Percentiles rank a stretch among this genome's conserved stretches.
phyloP scores from a whole-genome alignment of 2,329 filamentous ascomycete genomes.

The Fusarium brachygibbosum region DNA sequence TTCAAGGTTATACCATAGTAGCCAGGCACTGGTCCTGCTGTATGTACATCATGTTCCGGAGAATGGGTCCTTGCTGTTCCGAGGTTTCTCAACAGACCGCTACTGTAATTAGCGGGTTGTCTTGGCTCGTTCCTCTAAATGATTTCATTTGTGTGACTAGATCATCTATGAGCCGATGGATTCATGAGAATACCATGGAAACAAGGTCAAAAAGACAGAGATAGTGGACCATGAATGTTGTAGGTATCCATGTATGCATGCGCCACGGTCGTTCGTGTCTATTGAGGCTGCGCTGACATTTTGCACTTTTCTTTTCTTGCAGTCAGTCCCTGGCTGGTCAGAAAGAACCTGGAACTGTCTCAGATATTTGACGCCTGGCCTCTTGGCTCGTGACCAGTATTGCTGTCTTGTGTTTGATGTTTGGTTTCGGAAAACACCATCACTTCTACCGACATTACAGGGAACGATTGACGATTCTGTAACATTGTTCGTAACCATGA shows the following conservation, averaged over 20 bases:
- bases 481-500: conserved; percentile 19
- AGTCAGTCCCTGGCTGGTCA: not conserved
- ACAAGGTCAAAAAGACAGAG: conserved; percentile 17
- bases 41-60: conserved; percentile 28
- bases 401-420: conserved; percentile 16
- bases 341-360: conserved; percentile 24
- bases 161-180: conserved; percentile 13
- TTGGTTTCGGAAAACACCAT: conserved; percentile 24
- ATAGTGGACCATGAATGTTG: conserved; percentile 1
- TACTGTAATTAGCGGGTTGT: conserved; percentile 16
- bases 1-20: conserved; percentile 3
- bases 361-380: conserved; percentile 27
- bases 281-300: conserved; percentile 33
- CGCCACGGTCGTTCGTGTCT: conserved; percentile 35
- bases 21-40: conserved; percentile 6
- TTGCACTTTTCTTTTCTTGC: conserved; percentile 6
- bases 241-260: conserved; percentile 19
- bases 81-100: conserved; percentile 41
- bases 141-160: conserved; percentile 18
- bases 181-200: conserved; percentile 13
- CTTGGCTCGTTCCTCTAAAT: conserved; percentile 8
- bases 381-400: conserved; percentile 23
- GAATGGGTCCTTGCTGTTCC: conserved; percentile 30
- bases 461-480: conserved; percentile 21
- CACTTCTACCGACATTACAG: conserved; percentile 2